These are phyloP conservation scores for Brassica hybrid DNA, from an alignment of 441 rosid species.

Conservation along the genomic window DNA sequence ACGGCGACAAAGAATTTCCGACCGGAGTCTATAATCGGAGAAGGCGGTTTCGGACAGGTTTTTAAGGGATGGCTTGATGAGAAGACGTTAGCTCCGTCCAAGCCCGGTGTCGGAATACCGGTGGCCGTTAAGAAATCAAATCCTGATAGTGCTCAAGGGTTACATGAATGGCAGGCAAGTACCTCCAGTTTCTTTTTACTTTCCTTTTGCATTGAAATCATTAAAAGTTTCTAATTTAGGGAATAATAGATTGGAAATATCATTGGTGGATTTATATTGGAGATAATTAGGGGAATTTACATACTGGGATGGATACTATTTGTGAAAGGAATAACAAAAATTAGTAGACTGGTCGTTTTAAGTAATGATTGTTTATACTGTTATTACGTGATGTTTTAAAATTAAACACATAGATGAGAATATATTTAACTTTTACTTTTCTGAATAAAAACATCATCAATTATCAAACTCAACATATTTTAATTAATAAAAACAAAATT, in stretches of 20 bases:
- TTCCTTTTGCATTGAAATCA: slow-evolving; percentile 3
- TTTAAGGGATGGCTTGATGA: slow-evolving; percentile 77
- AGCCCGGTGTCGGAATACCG: slow-evolving; percentile 54
- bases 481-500: neutral
- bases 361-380: neutral
- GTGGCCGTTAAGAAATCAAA: slow-evolving; percentile 86
- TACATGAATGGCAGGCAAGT: slow-evolving; percentile 62
- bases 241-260: neutral
- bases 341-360: neutral
- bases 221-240: slow-evolving; percentile 9
- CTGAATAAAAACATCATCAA: neutral
- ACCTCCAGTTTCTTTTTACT: neutral
- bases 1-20: slow-evolving; percentile 61
- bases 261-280: neutral
- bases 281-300: neutral
- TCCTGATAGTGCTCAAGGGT: slow-evolving; percentile 22
- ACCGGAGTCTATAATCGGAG: slow-evolving; percentile 61
- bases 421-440: neutral
- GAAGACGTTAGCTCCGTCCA: slow-evolving; percentile 61
- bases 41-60: slow-evolving; percentile 78
- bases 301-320: neutral
- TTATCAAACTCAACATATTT: neutral
- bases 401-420: neutral
- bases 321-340: neutral
- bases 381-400: neutral